Evolutionary conservation across 495 filamentous ascomycete species (phyloP).

Genomic region (Podospora conica): DNA sequence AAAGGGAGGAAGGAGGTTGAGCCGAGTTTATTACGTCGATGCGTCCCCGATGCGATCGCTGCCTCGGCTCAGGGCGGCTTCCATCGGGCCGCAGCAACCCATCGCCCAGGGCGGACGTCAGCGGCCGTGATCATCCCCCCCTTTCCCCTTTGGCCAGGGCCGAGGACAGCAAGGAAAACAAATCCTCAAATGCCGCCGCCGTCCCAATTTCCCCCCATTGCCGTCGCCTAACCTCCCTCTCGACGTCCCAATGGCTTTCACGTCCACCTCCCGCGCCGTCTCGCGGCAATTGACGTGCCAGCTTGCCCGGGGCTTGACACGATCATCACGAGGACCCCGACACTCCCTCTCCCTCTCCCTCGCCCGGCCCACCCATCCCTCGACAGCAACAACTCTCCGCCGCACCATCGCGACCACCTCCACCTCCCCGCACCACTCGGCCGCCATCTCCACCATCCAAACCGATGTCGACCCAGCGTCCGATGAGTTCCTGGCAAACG

Average conservation of each 20-base stretch:
- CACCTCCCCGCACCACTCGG: slow-evolving; percentile 60
- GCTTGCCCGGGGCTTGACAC: slow-evolving; percentile 15
- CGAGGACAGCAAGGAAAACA: not conserved
- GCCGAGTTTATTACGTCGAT: slow-evolving; percentile 9
- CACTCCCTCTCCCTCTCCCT: not conserved
- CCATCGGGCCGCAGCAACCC: slow-evolving; percentile 26
- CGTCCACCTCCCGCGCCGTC: slow-evolving; percentile 32
- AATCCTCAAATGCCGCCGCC: slow-evolving; percentile 1
- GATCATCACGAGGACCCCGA: not conserved
- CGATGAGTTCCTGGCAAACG: slow-evolving; percentile 76
- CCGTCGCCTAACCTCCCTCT: not conserved
- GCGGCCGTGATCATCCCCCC: not conserved
- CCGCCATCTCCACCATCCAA: slow-evolving; percentile 70
- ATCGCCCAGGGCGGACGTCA: slow-evolving; percentile 8
- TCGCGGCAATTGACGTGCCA: slow-evolving; percentile 39
- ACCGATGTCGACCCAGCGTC: slow-evolving; percentile 71
- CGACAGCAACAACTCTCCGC: slow-evolving; percentile 10
- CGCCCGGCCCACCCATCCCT: slow-evolving; percentile 4
- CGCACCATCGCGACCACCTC: slow-evolving; percentile 55
- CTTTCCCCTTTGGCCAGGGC: not conserved
- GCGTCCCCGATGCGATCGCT: not conserved
- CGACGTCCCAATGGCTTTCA: slow-evolving; percentile 29
- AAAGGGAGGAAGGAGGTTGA: not conserved
- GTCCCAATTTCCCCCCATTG: not conserved
- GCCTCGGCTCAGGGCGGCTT: slow-evolving; percentile 31